phyloP scores from a whole-genome alignment of 2,329 filamentous ascomycete genomes.

The Colletotrichum spinosum region DNA sequence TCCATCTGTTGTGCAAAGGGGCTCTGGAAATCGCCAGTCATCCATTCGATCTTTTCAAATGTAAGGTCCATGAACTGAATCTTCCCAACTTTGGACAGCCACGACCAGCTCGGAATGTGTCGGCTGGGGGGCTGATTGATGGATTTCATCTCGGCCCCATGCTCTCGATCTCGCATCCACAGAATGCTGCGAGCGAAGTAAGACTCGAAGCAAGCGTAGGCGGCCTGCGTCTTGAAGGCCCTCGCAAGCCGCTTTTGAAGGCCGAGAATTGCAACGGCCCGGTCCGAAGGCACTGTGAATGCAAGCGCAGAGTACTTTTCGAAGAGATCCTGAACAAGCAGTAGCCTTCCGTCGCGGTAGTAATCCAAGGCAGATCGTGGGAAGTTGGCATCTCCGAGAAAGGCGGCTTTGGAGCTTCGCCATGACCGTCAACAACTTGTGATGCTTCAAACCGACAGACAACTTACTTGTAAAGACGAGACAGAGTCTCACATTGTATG shows the following conservation, averaged over 20 bases:
- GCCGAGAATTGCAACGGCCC: conserved; percentile 25
- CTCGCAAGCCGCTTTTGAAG: conserved; percentile 19
- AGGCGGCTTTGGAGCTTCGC: conserved; percentile 18
- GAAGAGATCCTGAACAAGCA: conserved; percentile 24
- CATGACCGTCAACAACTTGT: too few relatives aligned
- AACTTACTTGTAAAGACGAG: too few relatives aligned
- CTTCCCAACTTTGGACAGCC: conserved; percentile 22
- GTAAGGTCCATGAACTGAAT: conserved; percentile 22
- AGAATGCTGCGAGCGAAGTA: conserved; percentile 19
- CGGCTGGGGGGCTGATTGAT: conserved; percentile 1
- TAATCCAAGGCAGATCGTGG: conserved; percentile 10
- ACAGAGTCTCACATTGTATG: conserved; percentile 46
- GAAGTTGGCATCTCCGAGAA: conserved; percentile 32
- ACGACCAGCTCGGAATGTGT: conserved; percentile 23
- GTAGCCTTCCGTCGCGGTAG: conserved; percentile 19
- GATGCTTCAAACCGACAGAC: too few relatives aligned
- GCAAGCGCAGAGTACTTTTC: conserved; percentile 24
- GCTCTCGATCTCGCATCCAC: conserved; percentile 13
- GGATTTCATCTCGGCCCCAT: background rate
- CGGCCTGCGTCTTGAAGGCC: conserved; percentile 11
- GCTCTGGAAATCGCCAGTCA: conserved; percentile 7
- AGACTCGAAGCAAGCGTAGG: conserved; percentile 10
- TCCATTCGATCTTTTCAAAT: conserved; percentile 14
- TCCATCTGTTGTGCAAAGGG: conserved; percentile 2
- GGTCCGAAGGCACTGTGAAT: conserved; percentile 22